These are phyloP conservation scores for Sarocladium oryzae DNA, from an alignment of 2,329 filamentous ascomycete genomes.

Conservation along the genomic window DNA sequence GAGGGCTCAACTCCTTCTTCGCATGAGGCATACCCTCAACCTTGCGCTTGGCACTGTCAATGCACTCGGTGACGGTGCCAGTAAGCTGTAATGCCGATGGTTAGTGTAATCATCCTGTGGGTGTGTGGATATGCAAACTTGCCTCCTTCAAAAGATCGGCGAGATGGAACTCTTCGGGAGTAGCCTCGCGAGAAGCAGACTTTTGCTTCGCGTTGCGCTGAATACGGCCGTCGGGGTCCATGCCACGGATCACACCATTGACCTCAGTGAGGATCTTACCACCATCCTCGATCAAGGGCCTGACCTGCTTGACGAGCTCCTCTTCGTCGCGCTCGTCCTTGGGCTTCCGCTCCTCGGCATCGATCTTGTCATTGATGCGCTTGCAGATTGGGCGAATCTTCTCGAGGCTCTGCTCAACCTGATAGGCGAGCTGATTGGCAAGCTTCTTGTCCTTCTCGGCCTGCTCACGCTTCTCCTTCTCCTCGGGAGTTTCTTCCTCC, in stretches of 20 bases:
- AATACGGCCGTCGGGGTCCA: conserved; percentile 85
- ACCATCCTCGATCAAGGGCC: conserved; percentile 82
- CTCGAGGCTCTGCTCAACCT: conserved; percentile 74
- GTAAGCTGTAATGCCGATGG: conserved; percentile 49
- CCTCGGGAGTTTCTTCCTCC: conserved; percentile 43
- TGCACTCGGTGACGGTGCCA: conserved; percentile 70
- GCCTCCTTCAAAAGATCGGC: conserved; percentile 78
- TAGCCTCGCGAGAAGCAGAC: conserved; percentile 56
- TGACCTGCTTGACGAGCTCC: conserved; percentile 76
- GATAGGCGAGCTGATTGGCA: conserved; percentile 65
- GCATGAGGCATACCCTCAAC: conserved; percentile 88
- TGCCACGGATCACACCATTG: conserved; percentile 78
- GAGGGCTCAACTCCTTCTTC: conserved; percentile 89
- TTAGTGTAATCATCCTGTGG: conserved; percentile 11
- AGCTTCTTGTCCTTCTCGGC: conserved; percentile 66
- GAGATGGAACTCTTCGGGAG: conserved; percentile 74
- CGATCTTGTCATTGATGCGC: conserved; percentile 79
- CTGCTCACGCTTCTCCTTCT: conserved; percentile 48
- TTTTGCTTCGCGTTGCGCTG: conserved; percentile 79
- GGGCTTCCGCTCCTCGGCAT: conserved; percentile 70
- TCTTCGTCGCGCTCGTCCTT: conserved; percentile 90
- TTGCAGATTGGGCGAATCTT: conserved; percentile 79
- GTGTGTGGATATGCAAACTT: conserved; percentile 14
- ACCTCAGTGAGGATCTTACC: conserved; percentile 76
- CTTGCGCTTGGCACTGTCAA: conserved; percentile 83